Conservation (phyloP, 495 filamentous ascomycete genomes). For the Talaromyces proteolyticus region DNA sequence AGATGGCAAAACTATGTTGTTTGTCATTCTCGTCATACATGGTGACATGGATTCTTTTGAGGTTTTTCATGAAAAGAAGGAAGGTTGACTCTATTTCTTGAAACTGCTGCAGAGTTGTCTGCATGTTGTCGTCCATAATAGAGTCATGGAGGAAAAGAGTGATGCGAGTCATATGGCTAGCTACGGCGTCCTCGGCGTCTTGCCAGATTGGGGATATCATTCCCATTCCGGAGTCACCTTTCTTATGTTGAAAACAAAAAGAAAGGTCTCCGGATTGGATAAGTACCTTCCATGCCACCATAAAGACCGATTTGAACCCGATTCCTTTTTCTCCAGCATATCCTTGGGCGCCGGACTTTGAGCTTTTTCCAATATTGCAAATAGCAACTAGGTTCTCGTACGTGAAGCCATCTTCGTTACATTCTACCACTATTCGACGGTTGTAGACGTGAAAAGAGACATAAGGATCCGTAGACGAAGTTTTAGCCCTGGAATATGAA, state of each 20-base stretch:
- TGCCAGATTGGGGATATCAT: slow-evolving; percentile 39
- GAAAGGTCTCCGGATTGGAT: slow-evolving; percentile 41
- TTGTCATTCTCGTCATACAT: slow-evolving; percentile 15
- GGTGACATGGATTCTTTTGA: slow-evolving; percentile 20
- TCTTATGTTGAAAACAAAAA: slow-evolving; percentile 33
- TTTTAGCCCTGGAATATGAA: slow-evolving; percentile 12
- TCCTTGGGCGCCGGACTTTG: slow-evolving; percentile 26
- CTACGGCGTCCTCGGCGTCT: slow-evolving; percentile 9
- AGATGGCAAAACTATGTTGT: slow-evolving; percentile 4
- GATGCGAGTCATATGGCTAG: slow-evolving; percentile 21
- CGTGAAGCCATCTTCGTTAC: slow-evolving; percentile 38
- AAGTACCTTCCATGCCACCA: slow-evolving; percentile 35
- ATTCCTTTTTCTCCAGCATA: slow-evolving; percentile 48
- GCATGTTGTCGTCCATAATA: slow-evolving; percentile 7
- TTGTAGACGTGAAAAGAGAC: slow-evolving; percentile 18
- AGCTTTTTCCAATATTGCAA: slow-evolving; percentile 26
- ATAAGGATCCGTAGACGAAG: slow-evolving; percentile 8
- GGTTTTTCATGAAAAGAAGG: slow-evolving; percentile 32
- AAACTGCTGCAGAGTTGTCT: slow-evolving; percentile 22
- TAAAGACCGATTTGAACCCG: slow-evolving; percentile 50
- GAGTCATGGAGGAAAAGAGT: slow-evolving; percentile 24
- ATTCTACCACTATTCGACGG: slow-evolving; percentile 22
- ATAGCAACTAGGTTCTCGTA: slow-evolving; percentile 26
- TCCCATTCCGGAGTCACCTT: slow-evolving; percentile 29
- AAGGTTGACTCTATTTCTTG: slow-evolving; percentile 22